phyloP scores from a whole-genome alignment of 2,329 filamentous ascomycete genomes.

The Rhynchosporium agropyri region DNA sequence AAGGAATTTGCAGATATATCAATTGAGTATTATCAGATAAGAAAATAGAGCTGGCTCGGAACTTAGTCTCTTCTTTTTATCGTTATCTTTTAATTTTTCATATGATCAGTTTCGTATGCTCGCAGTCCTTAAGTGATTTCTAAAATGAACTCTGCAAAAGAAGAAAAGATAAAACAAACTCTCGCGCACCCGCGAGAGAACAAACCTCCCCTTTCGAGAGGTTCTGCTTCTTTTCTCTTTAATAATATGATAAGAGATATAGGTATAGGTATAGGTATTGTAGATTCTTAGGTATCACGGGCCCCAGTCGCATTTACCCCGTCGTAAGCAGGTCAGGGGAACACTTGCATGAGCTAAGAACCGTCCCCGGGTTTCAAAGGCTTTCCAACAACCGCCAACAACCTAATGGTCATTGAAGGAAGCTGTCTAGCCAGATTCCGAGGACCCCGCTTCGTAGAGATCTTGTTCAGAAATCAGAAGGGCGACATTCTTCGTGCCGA shows the following conservation, averaged over 20 bases:
- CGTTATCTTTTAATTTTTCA: not conserved
- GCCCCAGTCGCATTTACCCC: conserved; percentile 2
- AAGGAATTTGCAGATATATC: not conserved
- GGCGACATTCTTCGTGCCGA: too few relatives aligned
- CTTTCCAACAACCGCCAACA: not conserved
- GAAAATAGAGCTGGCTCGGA: too few relatives aligned
- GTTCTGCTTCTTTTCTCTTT: not conserved
- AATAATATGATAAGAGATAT: not conserved
- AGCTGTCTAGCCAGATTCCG: too few relatives aligned
- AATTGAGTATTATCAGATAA: too few relatives aligned
- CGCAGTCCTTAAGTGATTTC: too few relatives aligned
- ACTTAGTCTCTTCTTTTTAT: too few relatives aligned
- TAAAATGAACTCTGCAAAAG: not conserved
- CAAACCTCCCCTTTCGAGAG: not conserved
- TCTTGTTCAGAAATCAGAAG: too few relatives aligned
- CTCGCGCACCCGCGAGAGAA: not conserved
- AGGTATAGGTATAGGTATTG: too few relatives aligned
- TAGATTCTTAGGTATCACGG: not conserved
- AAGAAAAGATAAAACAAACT: not conserved
- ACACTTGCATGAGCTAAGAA: not conserved
- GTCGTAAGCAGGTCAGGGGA: not conserved
- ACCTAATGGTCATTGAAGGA: too few relatives aligned
- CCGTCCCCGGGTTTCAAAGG: not conserved
- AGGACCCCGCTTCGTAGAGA: not conserved
- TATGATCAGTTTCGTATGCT: not conserved